Evolutionary conservation across 1,139 yeast species (phyloP).

Genomic region (Zygosaccharomyces sapae): DNA sequence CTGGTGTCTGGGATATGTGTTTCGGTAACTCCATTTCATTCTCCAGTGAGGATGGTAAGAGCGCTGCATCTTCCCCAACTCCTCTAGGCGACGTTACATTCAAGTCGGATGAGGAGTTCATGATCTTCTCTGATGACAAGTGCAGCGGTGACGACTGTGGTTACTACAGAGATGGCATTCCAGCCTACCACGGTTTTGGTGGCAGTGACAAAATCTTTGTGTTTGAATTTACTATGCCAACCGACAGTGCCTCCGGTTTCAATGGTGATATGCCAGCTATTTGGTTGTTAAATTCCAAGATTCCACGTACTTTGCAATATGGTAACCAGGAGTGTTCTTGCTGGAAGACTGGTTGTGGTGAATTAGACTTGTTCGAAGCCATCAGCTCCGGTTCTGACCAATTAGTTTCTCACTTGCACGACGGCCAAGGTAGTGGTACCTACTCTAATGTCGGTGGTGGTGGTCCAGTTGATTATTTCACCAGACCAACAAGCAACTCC

Average conservation of each 20-base stretch:
- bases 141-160: slow-evolving; percentile 77
- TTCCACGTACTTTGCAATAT: slow-evolving; percentile 91
- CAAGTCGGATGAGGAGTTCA: slow-evolving; percentile 68
- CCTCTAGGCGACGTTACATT: slow-evolving; percentile 61
- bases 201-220: slow-evolving; percentile 77
- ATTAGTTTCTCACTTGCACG: slow-evolving; percentile 79
- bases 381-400: slow-evolving; percentile 65
- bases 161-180: slow-evolving; percentile 75
- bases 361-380: slow-evolving; percentile 86
- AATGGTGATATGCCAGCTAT: slow-evolving; percentile 91
- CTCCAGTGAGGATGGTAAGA: slow-evolving; percentile 68
- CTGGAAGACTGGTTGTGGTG: slow-evolving; percentile 97
- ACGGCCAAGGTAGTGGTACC: slow-evolving; percentile 63
- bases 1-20: slow-evolving; percentile 79
- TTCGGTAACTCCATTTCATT: slow-evolving; percentile 87
- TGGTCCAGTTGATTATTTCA: slow-evolving; percentile 81
- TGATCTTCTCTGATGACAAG: slow-evolving; percentile 64
- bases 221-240: slow-evolving; percentile 90
- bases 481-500: slow-evolving; percentile 72
- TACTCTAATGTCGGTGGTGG: slow-evolving; percentile 64
- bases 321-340: slow-evolving; percentile 79
- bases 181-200: slow-evolving; percentile 89
- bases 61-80: slow-evolving; percentile 58
- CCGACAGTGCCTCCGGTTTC: slow-evolving; percentile 46
- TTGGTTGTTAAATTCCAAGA: slow-evolving; percentile 90